These are phyloP conservation scores for Epichloe typhina DNA, from an alignment of 2,329 filamentous ascomycete genomes.

Conservation along the genomic window DNA sequence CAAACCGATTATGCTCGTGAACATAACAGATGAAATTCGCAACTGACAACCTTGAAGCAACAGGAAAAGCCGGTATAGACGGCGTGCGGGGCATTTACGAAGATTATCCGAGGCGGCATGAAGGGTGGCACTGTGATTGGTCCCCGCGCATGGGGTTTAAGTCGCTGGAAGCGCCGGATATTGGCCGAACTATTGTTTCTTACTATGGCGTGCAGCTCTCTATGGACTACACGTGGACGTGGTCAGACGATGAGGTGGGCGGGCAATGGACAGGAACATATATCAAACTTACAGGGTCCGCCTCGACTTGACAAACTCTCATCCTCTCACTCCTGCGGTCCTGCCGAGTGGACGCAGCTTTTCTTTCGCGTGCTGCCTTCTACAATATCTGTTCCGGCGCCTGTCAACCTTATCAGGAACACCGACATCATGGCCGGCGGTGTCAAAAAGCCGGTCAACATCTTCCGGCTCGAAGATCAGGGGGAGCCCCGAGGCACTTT, in stretches of 20 bases:
- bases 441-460: constrained; percentile 42
- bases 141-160: background rate
- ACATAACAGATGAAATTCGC: no score
- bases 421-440: constrained; percentile 31
- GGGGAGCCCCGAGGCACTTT: constrained; percentile 59
- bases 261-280: background rate
- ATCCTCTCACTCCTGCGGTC: background rate
- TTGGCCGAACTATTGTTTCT: background rate
- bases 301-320: background rate
- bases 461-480: constrained; percentile 51
- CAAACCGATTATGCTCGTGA: no score
- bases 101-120: no score
- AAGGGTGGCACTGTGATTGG: no score
- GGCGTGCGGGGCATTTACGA: no score
- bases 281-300: background rate
- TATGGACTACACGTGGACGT: no score
- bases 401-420: background rate
- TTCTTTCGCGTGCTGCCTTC: background rate
- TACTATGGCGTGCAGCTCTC: no score
- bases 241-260: no score
- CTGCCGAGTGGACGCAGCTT: background rate
- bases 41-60: no score
- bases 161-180: background rate
- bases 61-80: no score
- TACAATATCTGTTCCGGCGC: background rate